phyloP scores from a whole-genome alignment of 768 basidiomycete genomes.

The Calocybe indica region DNA sequence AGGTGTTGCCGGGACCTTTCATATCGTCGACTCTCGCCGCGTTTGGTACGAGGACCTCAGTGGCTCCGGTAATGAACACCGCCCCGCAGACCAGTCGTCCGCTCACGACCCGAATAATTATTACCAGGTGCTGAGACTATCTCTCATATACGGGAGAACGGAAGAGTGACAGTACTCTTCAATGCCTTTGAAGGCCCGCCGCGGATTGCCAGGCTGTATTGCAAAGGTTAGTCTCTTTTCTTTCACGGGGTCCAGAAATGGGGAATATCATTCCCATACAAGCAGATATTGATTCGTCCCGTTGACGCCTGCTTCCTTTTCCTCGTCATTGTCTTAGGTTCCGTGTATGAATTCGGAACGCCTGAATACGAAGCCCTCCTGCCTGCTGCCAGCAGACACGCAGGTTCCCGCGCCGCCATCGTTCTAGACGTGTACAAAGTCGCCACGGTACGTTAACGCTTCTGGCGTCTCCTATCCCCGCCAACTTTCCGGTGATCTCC shows the following conservation, averaged over 20 bases:
- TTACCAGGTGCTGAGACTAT: constrained; percentile 36
- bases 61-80: constrained; percentile 49
- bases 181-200: constrained; percentile 58
- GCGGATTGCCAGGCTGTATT: constrained; percentile 51
- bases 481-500: neutral
- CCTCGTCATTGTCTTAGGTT: constrained; percentile 29
- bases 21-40: constrained; percentile 42
- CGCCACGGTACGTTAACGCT: constrained; percentile 27
- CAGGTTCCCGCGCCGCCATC: constrained; percentile 57
- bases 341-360: constrained; percentile 56
- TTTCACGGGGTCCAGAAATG: neutral
- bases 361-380: constrained; percentile 53
- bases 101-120: neutral
- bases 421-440: constrained; percentile 58
- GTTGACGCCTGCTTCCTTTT: neutral
- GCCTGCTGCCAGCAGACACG: constrained; percentile 35
- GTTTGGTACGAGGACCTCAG: constrained; percentile 77
- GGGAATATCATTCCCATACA: no score
- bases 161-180: constrained; percentile 55
- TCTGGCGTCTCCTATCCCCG: no score
- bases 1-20: constrained; percentile 57
- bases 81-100: neutral
- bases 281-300: constrained; percentile 1
- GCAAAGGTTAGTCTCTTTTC: constrained; percentile 37
- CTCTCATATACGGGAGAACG: constrained; percentile 53